phyloP scores from a whole-genome alignment of 2,329 filamentous ascomycete species.

The Tympanopsis confertula region DNA sequence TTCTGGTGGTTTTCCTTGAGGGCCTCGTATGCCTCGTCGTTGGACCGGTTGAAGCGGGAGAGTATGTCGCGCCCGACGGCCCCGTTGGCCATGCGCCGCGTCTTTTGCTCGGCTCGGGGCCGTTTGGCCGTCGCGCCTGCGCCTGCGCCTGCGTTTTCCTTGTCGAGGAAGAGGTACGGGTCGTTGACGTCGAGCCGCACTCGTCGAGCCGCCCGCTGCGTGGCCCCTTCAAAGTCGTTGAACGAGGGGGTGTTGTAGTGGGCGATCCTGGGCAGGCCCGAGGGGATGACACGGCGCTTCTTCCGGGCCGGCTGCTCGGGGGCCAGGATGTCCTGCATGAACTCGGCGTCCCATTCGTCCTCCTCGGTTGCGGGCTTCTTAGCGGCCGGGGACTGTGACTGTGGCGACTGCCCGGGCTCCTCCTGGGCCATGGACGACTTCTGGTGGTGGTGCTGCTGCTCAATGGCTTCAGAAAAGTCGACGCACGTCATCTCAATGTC shows the following conservation, averaged over 20 bases:
- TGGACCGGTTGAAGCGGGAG: slow-evolving; percentile 86
- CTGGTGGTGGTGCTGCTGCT: slow-evolving; percentile 20
- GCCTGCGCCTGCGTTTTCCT: slow-evolving; percentile 51
- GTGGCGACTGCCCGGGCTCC: slow-evolving; percentile 12
- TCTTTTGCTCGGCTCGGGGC: slow-evolving; percentile 39
- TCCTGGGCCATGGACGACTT: slow-evolving; percentile 17
- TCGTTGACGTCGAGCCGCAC: slow-evolving; percentile 82
- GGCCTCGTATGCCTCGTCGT: slow-evolving; percentile 89
- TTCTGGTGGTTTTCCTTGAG: slow-evolving; percentile 94
- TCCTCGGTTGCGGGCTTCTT: slow-evolving; percentile 18
- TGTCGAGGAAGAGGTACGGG: slow-evolving; percentile 73
- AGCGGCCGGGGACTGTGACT: slow-evolving; percentile 8
- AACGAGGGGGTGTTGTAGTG: slow-evolving; percentile 58
- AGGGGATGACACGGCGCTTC: slow-evolving; percentile 53
- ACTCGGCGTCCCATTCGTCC: slow-evolving; percentile 53
- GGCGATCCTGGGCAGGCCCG: slow-evolving; percentile 45
- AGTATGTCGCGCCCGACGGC: slow-evolving; percentile 63
- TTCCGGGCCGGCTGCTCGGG: slow-evolving; percentile 42
- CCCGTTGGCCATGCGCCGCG: slow-evolving; percentile 56
- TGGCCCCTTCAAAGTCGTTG: slow-evolving; percentile 68
- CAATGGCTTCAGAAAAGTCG: slow-evolving; percentile 65
- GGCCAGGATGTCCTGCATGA: slow-evolving; percentile 34
- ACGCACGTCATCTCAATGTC: slow-evolving; percentile 79
- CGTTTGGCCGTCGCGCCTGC: slow-evolving; percentile 51
- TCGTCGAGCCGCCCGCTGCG: slow-evolving; percentile 62